Percentiles rank a stretch among this genome's conserved stretches.
These are phyloP conservation scores for Leptodermis oblonga DNA, from an alignment of 257 asterid genomes.

Conservation along the genomic window DNA sequence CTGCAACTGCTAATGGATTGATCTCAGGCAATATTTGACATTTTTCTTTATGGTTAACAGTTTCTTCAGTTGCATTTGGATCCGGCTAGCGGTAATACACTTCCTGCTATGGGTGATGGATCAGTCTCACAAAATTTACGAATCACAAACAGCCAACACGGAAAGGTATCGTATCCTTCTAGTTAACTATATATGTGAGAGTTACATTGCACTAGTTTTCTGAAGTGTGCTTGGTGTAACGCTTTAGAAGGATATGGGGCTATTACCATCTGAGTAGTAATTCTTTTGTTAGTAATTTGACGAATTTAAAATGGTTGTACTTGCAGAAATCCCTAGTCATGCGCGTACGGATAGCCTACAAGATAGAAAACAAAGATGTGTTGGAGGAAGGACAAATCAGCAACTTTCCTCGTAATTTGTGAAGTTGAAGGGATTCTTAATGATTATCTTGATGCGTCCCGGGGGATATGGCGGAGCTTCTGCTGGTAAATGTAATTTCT, in stretches of 20 bases:
- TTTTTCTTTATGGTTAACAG: constrained; percentile 35
- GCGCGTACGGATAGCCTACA: constrained; percentile 80
- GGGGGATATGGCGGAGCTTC: constrained; percentile 19
- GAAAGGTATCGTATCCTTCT: constrained; percentile 55
- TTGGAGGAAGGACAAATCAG: constrained; percentile 92
- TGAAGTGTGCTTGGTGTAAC: background rate
- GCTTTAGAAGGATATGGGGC: background rate
- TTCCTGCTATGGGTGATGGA: constrained; percentile 69
- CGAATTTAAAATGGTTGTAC: constrained; percentile 17
- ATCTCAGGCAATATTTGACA: constrained; percentile 1
- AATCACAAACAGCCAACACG: constrained; percentile 82
- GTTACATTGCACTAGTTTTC: background rate
- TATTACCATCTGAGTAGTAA: background rate
- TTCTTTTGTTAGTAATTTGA: constrained; percentile 3
- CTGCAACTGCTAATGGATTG: background rate
- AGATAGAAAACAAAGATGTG: constrained; percentile 61
- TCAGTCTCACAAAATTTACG: constrained; percentile 65
- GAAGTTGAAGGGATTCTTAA: constrained; percentile 17
- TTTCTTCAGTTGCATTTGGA: constrained; percentile 97
- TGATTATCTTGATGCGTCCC: constrained; percentile 11
- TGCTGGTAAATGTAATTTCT: constrained; percentile 25
- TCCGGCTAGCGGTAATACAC: constrained; percentile 79
- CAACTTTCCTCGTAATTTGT: constrained; percentile 77
- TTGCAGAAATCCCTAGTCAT: constrained; percentile 86
- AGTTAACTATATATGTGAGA: background rate